Conservation (phyloP, 2,329 filamentous ascomycete genomes). For the Juglanconis sp. region DNA sequence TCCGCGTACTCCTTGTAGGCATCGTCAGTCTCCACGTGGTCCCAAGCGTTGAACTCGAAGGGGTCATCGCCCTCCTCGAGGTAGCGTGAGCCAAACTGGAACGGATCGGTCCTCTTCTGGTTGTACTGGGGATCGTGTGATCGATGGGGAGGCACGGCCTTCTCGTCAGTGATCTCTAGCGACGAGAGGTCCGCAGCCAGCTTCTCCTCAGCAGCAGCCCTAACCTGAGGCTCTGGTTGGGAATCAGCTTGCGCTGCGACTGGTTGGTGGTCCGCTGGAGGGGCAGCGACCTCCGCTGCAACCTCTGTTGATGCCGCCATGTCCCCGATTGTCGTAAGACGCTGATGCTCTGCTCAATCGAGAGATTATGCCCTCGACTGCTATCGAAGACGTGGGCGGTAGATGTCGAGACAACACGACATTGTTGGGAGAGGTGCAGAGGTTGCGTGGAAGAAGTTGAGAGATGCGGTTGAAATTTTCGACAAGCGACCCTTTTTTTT, state of each 20-base stretch:
- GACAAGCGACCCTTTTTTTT: neutral
- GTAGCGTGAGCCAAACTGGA: slow-evolving; percentile 89
- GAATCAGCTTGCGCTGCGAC: slow-evolving; percentile 13
- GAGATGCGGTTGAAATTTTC: slow-evolving; percentile 14
- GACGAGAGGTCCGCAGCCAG: slow-evolving; percentile 12
- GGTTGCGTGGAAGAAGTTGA: neutral
- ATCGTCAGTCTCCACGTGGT: slow-evolving; percentile 92
- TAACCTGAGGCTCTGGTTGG: slow-evolving; percentile 20
- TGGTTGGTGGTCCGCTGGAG: neutral
- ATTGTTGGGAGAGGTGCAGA: slow-evolving; percentile 7
- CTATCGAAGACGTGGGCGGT: slow-evolving; percentile 1
- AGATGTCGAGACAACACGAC: slow-evolving; percentile 2
- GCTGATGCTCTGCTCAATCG: neutral
- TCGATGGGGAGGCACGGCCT: slow-evolving; percentile 52
- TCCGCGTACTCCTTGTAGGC: slow-evolving; percentile 83
- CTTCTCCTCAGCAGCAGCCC: slow-evolving; percentile 18
- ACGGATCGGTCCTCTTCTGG: slow-evolving; percentile 85
- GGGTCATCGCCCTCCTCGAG: slow-evolving; percentile 83
- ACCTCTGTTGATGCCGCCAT: slow-evolving; percentile 13
- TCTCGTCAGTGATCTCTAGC: slow-evolving; percentile 1
- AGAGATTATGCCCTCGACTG: neutral
- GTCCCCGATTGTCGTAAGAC: neutral
- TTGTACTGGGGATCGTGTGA: slow-evolving; percentile 71
- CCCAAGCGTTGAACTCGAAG: slow-evolving; percentile 98
- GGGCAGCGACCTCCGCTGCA: slow-evolving; percentile 10